Evolutionary conservation across 805 yeast species (phyloP), one percentile per base, ranked within the genome.

Genomic region (Saturnispora hagleri): DNA sequence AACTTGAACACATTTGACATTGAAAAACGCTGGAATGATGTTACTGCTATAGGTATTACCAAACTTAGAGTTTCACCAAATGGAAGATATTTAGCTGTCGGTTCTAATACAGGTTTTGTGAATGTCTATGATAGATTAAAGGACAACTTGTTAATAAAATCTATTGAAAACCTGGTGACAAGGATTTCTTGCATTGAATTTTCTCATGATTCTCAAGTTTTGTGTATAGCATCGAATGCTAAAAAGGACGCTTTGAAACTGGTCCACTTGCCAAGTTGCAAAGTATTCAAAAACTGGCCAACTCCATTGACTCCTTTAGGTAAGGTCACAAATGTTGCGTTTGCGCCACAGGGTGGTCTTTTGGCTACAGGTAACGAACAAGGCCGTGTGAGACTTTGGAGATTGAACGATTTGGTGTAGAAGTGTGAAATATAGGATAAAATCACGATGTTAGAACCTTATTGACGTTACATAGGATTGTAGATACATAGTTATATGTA

Each of bases 221-320:
- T 93, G 56, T 85, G 89, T 60, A 76, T 90, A 56, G 91, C 97
- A 0, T 86, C 95, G 8, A 76, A 95, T 60, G 89, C 84, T 5
- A 81, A 83, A 70, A 81, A 84, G 60, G 98, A 93, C 67, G 87
- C 97, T 3, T 72, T 93, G 55, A 78, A 90, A 61, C 66, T 93
- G 57, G 90, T 89, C 12, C 98, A 93, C 64, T 69, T 91, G 52
- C 96, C 97, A 22, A 77, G 86, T 26, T 88, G 91, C 57, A 79
- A 87, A 18, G 96, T 88, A 6, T 93, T 82, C 69, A 75, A 82
- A 47, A 93, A 93, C 72, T 93, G 99, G 99, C 99, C 99, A 17
- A 93, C 98, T 2, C 82, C 91, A 49, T 89, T 89, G 5, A 91
- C 99, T 0, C 98, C 99, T 10, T 75, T 93, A 58, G 99, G 99